Evolutionary conservation across 176 grass and related monocot genomes (phyloP), one percentile per base, ranked within the genome.

Genomic region (Bothriochloa decipiens): DNA sequence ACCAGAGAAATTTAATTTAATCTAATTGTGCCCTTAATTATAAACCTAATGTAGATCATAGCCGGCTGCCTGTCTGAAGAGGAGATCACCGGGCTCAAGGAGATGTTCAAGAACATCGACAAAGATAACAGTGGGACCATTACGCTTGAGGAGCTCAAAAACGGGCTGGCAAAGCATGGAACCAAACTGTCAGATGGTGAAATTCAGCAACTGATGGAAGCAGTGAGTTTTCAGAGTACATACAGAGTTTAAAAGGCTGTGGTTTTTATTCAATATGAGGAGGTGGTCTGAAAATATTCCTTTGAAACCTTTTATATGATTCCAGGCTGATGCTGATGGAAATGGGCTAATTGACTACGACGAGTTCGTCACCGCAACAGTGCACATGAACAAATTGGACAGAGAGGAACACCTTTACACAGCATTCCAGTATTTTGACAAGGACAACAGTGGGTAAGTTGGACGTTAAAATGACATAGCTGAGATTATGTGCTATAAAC

Each of bases 91-190:
- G 86, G 92, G 7, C 71, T 94, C 20, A 94, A 94, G 76, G 83
- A 91, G 82, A 91, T 94, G 92, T 94, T 94, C 45, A 94, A 94
- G 70, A 85, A 78, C 37, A 91, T 94, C 2, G 89, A 94, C 82
- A 84, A 89, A 28, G 92, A 94, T 35, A 89, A 87, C 60, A 94
- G 86, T 15, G 92, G 92, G 46, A 91, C 83, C 63, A 94, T 94
- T 41, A 94, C 89, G 2, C 86, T 94, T 8, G 89, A 87, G 23
- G 92, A 94, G 75, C 87, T 94, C 26, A 94, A 91, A 62, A 5
- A 89, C 28, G 86, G 92, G 41, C 37, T 94, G 52, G 45, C 83
- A 17, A 91, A 94, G 70, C 86, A 91, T 53, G 92, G 92, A 42
- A 79, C 92, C 26, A 94, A 89, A 64, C 86, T 94, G 2, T 75